A percentile compares a stretch with the other conserved stretches of the same genome.
phyloP scores from a whole-genome alignment of 2,329 filamentous ascomycete species.

The Cordyceps javanica region DNA sequence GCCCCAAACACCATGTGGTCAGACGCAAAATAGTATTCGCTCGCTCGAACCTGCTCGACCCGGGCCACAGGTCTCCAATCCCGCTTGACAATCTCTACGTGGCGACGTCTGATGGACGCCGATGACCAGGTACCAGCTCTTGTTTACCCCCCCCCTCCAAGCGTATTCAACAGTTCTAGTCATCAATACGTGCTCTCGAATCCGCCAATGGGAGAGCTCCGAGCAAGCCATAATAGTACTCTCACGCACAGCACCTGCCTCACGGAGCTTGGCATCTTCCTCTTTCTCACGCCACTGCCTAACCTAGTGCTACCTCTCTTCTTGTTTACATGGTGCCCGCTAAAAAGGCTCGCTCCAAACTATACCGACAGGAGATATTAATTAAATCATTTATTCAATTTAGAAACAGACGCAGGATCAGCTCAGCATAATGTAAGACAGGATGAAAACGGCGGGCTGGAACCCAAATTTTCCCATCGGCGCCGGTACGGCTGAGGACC shows the following conservation, averaged over 20 bases:
- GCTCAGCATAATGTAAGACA: not conserved
- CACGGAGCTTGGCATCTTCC: not conserved
- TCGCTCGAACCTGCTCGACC: not conserved
- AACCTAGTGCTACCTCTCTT: not conserved
- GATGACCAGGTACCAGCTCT: not conserved
- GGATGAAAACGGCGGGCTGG: not conserved
- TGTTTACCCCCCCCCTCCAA: not conserved
- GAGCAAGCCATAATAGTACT: not conserved
- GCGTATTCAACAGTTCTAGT: not conserved
- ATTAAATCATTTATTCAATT: not conserved
- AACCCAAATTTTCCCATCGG: not conserved
- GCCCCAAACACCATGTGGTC: not conserved
- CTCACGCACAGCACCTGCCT: not conserved
- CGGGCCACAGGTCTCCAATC: not conserved
- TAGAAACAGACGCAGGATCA: not conserved
- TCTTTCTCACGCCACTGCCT: constrained; percentile 1
- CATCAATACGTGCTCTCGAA: not conserved
- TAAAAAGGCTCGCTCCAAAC: not conserved
- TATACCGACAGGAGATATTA: not conserved
- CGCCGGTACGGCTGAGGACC: constrained; percentile 1
- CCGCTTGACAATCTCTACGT: not conserved
- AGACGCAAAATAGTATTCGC: not conserved
- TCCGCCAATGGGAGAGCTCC: not conserved
- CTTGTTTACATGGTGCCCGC: not conserved
- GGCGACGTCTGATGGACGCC: not conserved